phyloP scores from a whole-genome alignment of 306 rosid species.

The Astragalus membranaceus region DNA sequence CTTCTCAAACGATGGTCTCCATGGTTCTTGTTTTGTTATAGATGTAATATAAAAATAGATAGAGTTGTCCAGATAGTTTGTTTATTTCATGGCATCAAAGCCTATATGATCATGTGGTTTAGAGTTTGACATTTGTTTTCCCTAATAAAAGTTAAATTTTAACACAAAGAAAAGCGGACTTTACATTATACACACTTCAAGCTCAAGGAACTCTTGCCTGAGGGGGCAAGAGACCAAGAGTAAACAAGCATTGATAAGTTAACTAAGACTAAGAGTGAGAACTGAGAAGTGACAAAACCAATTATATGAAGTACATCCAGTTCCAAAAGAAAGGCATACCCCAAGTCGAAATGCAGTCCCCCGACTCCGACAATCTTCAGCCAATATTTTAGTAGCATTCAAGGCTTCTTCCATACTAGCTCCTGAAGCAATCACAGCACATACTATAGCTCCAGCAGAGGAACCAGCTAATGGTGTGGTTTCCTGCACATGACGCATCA shows the following conservation, averaged over 20 bases:
- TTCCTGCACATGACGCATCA: slow-evolving; percentile 45
- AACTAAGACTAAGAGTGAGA: not conserved
- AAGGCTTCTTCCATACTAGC: slow-evolving; percentile 82
- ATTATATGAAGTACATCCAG: no score
- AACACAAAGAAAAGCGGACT: not conserved
- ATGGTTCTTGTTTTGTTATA: no score
- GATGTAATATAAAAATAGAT: no score
- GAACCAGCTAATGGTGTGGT: slow-evolving; percentile 97
- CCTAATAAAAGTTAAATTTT: not conserved
- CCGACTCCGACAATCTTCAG: slow-evolving; percentile 74
- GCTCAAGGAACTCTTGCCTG: not conserved
- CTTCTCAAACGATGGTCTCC: no score
- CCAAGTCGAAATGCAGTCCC: slow-evolving; percentile 98
- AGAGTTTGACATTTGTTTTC: not conserved
- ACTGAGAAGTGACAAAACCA: not conserved
- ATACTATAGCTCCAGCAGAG: slow-evolving; percentile 94
- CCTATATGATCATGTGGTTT: not conserved
- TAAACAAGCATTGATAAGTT: not conserved
- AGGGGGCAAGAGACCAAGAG: not conserved
- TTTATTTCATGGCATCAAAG: not conserved
- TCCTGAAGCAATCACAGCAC: slow-evolving; percentile 92
- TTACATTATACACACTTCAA: not conserved
- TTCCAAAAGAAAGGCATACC: no score
- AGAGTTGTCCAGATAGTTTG: not conserved
- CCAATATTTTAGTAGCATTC: slow-evolving; percentile 74